Evolutionary conservation across 2,329 filamentous ascomycete species (phyloP).

Genomic region (Zymoseptoria brevis): DNA sequence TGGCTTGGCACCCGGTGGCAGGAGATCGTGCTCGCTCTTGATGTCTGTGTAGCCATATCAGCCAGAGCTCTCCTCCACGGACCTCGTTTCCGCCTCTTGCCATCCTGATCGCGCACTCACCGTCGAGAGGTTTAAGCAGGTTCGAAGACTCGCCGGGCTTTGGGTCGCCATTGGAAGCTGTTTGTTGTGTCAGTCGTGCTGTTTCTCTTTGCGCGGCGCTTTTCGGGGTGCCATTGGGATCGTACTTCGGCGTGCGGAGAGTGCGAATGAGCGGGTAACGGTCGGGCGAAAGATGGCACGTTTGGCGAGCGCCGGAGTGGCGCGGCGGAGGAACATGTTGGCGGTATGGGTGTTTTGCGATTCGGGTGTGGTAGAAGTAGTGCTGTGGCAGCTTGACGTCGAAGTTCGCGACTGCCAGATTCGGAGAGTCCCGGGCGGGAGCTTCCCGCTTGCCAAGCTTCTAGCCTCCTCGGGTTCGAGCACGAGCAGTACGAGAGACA

Average conservation of each 20-base stretch:
- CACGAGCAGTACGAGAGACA: background rate
- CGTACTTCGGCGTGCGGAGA: conserved; percentile 41
- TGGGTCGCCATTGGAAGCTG: conserved; percentile 24
- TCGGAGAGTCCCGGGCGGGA: background rate
- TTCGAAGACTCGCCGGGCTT: conserved; percentile 31
- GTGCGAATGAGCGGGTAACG: conserved; percentile 40
- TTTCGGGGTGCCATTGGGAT: conserved; percentile 12
- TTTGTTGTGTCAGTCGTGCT: conserved; percentile 4
- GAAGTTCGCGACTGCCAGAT: background rate
- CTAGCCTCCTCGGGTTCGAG: background rate
- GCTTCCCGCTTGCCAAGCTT: background rate
- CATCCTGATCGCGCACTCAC: conserved; percentile 27
- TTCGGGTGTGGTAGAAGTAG: background rate
- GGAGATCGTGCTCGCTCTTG: conserved; percentile 70
- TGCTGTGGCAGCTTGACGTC: background rate
- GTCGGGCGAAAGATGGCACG: conserved; percentile 35
- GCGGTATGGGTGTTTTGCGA: conserved; percentile 5
- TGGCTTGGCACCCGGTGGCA: conserved; percentile 70
- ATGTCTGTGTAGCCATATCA: conserved; percentile 55
- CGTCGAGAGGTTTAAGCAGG: conserved; percentile 39
- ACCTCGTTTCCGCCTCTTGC: background rate
- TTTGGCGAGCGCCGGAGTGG: conserved; percentile 40
- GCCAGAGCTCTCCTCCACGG: conserved; percentile 8
- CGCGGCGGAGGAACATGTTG: conserved; percentile 42
- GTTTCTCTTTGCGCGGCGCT: conserved; percentile 8